phyloP scores from a whole-genome alignment of 768 basidiomycete genomes.

The Lactarius hatsudake region DNA sequence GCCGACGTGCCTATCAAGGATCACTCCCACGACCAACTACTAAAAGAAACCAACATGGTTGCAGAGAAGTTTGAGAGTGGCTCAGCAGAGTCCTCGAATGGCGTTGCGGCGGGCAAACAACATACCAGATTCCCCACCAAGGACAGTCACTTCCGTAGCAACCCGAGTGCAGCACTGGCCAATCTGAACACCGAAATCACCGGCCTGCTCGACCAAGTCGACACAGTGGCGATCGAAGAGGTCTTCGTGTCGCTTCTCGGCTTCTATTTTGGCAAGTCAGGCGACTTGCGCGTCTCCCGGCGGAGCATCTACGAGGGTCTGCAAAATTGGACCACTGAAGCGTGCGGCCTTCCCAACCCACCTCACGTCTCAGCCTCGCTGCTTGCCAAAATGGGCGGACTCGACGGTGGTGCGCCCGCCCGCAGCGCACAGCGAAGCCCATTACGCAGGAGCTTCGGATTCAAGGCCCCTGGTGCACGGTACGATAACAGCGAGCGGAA shows the following conservation, averaged over 20 bases:
- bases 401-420: not conserved
- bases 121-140: not conserved
- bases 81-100: conserved; percentile 36
- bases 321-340: conserved; percentile 25
- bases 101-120: conserved; percentile 1
- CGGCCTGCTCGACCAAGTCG: conserved; percentile 18
- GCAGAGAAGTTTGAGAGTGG: conserved; percentile 48
- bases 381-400: conserved; percentile 20
- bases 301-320: conserved; percentile 17
- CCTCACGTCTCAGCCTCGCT: conserved; percentile 20
- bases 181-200: conserved; percentile 27
- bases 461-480: conserved; percentile 3
- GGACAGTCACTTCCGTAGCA: not conserved
- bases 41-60: conserved; percentile 45
- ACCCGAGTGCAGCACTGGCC: conserved; percentile 9
- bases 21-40: conserved; percentile 48
- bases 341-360: conserved; percentile 14
- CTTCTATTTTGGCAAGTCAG: conserved; percentile 17
- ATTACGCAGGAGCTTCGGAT: conserved; percentile 8
- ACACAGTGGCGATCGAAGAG: conserved; percentile 19
- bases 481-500: conserved; percentile 13
- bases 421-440: not conserved
- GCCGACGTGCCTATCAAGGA: conserved; percentile 67
- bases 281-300: conserved; percentile 15
- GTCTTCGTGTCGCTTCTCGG: conserved; percentile 26